Base-by-base conservation (phyloP, 805 yeast species). In the Ogataea kodamae region DNA sequence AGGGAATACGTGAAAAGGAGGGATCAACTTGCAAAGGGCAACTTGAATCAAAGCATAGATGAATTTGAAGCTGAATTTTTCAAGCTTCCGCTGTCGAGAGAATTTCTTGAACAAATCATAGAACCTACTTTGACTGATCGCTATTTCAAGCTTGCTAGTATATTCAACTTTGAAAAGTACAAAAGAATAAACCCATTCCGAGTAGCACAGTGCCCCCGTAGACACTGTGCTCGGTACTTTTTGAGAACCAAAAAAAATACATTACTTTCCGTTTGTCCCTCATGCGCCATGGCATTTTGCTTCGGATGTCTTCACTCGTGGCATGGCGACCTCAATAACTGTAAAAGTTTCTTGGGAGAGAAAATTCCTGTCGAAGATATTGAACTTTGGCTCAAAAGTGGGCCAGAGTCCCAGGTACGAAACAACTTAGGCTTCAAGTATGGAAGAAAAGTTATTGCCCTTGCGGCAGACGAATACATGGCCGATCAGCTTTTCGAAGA, bases 241-340 rank as follows among this genome's bases (percentile, higher is more conserved):
- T 62, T 76, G 21, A 56, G 76, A 28, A 65, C 65, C 13, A 64
- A 74, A 40, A 52, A 64, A 10, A 66, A 65, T 35, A 74, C 71
- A 6, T 52, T 65, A 6, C 54, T 78, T 35, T 62, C 73, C 3
- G 61, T 68, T 12, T 78, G 85, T 46, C 55, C 64, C 0, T 40
- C 50, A 4, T 78, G 84, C 49, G 52, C 56, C 8, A 63, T 68
- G 42, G 76, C 78, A 1, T 78, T 76, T 42, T 78, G 85, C 46
- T 62, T 63, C 39, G 63, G 62, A 17, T 78, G 85, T 52, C 53
- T 64, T 5, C 77, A 69, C 42, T 72, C 81, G 3, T 78, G 80
- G 77, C 85, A 78, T 53, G 81, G 81, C 1, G 59, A 61, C 10
- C 61, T 59, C 31, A 68, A 69, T 37, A 49, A 49, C 17, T 78